Percentiles rank a stretch among this genome's conserved stretches.
Conservation (phyloP, 176 grass and related monocot species). For the Neostapfia colusana region DNA sequence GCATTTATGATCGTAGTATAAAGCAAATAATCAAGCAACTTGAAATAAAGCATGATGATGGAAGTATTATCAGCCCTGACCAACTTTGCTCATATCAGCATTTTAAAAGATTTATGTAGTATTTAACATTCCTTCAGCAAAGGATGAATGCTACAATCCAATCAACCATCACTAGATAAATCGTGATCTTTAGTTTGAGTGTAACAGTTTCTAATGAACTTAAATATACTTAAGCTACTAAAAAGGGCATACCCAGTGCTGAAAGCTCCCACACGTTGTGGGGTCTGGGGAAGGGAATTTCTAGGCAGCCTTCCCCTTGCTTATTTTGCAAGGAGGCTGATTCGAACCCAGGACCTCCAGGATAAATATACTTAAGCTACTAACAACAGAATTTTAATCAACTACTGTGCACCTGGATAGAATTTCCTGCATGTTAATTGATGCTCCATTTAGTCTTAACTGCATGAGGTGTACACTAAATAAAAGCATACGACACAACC, state of each 20-base stretch:
- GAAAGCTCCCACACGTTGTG: too few species aligned
- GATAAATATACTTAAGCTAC: neutral
- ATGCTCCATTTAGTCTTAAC: neutral
- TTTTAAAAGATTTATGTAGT: neutral
- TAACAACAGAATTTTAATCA: conserved; percentile 2
- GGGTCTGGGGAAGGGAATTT: too few species aligned
- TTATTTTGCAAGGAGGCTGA: too few species aligned
- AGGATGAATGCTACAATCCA: neutral
- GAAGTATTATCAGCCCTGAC: neutral
- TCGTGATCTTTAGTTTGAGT: neutral
- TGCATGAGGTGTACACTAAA: neutral
- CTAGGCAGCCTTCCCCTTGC: too few species aligned
- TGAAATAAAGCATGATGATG: neutral
- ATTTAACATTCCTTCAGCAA: neutral
- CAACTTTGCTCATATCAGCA: neutral
- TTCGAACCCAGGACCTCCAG: too few species aligned
- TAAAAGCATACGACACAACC: neutral
- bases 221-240: neutral
- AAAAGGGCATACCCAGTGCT: too few species aligned
- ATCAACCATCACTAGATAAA: conserved; percentile 20
- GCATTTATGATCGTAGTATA: neutral
- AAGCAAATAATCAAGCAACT: neutral
- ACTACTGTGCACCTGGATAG: neutral
- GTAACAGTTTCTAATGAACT: neutral
- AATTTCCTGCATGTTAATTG: conserved; percentile 1